Conservation (phyloP, 345 rosid genomes). For the Geranium brycei region DNA sequence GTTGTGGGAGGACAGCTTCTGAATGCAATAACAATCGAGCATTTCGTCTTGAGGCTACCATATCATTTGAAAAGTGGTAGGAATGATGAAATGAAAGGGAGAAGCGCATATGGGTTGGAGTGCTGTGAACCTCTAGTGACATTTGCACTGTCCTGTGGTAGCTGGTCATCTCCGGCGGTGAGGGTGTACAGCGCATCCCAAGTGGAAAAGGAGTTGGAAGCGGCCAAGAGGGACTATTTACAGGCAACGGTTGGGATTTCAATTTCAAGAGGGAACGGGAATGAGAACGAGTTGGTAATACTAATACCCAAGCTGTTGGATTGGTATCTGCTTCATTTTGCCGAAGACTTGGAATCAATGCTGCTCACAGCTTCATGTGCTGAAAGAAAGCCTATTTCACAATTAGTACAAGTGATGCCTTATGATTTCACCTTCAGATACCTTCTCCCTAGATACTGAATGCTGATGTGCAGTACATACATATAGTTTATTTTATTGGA, state of each 20-base stretch:
- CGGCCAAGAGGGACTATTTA: slow-evolving; percentile 65
- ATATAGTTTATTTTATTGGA: too few relatives aligned
- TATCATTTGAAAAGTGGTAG: slow-evolving; percentile 69
- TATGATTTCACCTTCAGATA: slow-evolving; percentile 76
- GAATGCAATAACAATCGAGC: slow-evolving; percentile 77
- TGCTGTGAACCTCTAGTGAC: slow-evolving; percentile 85
- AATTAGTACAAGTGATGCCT: slow-evolving; percentile 57
- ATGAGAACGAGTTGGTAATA: slow-evolving; percentile 30
- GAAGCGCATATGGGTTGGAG: slow-evolving; percentile 53
- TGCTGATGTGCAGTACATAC: too few relatives aligned
- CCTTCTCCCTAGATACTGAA: slow-evolving; percentile 33
- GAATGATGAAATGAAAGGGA: slow-evolving; percentile 57
- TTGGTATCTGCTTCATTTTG: slow-evolving; percentile 82
- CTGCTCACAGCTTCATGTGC: slow-evolving; percentile 31
- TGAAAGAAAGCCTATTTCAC: slow-evolving; percentile 37
- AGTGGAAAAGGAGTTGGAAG: slow-evolving; percentile 72
- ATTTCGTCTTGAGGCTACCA: slow-evolving; percentile 81
- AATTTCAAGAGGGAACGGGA: not conserved
- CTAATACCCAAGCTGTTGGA: slow-evolving; percentile 74
- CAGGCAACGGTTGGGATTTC: slow-evolving; percentile 75
- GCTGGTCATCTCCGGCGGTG: slow-evolving; percentile 94
- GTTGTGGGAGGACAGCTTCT: slow-evolving; percentile 61
- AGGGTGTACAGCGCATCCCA: slow-evolving; percentile 57
- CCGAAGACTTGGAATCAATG: slow-evolving; percentile 68
- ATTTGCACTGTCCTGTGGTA: slow-evolving; percentile 82